These are phyloP conservation scores for Plantago ovata DNA, from an alignment of 257 asterid species.

Conservation along the genomic window DNA sequence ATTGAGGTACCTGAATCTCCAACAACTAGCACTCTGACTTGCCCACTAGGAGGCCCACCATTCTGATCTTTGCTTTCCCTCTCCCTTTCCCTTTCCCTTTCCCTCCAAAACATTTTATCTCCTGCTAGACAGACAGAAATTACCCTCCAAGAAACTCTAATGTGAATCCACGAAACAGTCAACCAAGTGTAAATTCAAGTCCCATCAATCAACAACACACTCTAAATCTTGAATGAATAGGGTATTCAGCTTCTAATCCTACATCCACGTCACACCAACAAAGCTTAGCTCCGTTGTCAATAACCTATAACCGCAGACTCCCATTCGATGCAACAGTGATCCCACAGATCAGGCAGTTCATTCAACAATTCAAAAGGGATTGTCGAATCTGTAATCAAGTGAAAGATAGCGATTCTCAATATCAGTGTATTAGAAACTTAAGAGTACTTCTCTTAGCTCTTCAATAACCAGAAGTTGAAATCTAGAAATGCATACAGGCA, in stretches of 20 bases:
- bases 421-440: background rate
- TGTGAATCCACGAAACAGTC: constrained; percentile 7
- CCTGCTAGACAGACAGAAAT: constrained; percentile 12
- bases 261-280: background rate
- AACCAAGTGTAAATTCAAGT: constrained; percentile 20
- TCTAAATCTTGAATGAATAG: constrained; percentile 5
- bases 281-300: background rate
- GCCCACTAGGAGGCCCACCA: constrained; percentile 93
- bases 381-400: background rate
- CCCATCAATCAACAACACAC: constrained; percentile 15
- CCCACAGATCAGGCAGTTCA: too few relatives aligned
- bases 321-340: background rate
- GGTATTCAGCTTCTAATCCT: constrained; percentile 2
- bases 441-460: too few relatives aligned
- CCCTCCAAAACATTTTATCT: constrained; percentile 83
- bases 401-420: background rate
- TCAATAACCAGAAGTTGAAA: too few relatives aligned
- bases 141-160: constrained; percentile 3
- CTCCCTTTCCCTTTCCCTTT: constrained; percentile 64
- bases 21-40: constrained; percentile 86
- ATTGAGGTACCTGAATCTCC: constrained; percentile 79
- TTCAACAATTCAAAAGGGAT: background rate
- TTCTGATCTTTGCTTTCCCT: constrained; percentile 63
- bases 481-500: too few relatives aligned
- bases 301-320: background rate